Evolutionary conservation across 1,284 basidiomycete species (phyloP).

Genomic region (Ustilago lituana): DNA sequence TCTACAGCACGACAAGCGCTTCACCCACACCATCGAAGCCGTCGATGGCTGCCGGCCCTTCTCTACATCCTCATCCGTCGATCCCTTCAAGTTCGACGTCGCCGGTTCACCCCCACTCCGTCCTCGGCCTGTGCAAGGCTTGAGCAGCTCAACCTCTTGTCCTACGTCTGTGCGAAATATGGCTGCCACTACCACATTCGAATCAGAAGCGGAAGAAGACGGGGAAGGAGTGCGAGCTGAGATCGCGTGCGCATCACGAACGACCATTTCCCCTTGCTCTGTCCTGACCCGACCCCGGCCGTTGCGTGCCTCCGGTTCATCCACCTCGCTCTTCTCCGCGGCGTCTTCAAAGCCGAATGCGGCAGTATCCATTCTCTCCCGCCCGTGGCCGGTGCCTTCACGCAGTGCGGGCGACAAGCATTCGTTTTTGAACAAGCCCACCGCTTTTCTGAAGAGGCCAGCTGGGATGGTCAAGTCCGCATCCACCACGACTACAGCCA

Average conservation of each 20-base stretch:
- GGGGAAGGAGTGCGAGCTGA: not conserved
- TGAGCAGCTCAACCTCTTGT: slow-evolving; percentile 16
- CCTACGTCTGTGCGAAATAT: slow-evolving; percentile 3
- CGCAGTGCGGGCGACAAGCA: not conserved
- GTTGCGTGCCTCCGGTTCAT: not conserved
- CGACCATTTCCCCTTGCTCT: not conserved
- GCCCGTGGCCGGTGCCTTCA: slow-evolving; percentile 9
- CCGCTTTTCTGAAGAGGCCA: no score
- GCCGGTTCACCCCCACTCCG: not conserved
- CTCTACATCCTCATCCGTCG: slow-evolving; percentile 1
- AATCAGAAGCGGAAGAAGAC: slow-evolving; percentile 1
- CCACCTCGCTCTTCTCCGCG: slow-evolving; percentile 13
- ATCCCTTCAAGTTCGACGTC: not conserved
- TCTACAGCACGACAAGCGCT: not conserved
- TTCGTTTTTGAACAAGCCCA: slow-evolving; percentile 10
- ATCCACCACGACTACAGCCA: no score
- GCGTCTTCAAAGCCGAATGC: slow-evolving; percentile 3
- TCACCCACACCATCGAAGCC: not conserved
- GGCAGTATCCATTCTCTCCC: slow-evolving; percentile 5
- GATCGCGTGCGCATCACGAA: slow-evolving; percentile 14
- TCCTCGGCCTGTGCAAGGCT: no score
- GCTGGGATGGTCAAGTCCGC: slow-evolving; percentile 15
- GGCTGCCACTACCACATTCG: no score
- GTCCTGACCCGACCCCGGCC: slow-evolving; percentile 26
- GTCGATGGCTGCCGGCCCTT: slow-evolving; percentile 21